These are phyloP conservation scores for Skeletonema tropicum DNA, from an alignment of 108 stramenopile species.

Conservation along the genomic window DNA sequence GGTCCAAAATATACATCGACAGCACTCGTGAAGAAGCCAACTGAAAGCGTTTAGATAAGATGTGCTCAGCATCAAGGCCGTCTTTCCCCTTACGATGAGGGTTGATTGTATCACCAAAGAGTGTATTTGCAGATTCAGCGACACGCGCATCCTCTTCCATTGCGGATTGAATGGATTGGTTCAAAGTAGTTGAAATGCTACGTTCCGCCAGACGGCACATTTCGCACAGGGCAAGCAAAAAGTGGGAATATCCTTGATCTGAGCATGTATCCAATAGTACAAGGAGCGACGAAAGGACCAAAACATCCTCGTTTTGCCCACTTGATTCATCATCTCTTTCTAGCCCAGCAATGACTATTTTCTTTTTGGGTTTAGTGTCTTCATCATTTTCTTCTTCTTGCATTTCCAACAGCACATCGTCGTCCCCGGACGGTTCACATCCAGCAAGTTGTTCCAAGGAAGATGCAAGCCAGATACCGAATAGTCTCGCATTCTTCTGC, in stretches of 20 bases:
- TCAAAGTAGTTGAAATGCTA: conserved; percentile 65
- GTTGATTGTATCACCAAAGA: conserved; percentile 46
- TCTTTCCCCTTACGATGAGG: conserved; percentile 46
- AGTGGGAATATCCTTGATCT: conserved; percentile 43
- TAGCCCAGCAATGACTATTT: conserved; percentile 12
- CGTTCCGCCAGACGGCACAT: conserved; percentile 82
- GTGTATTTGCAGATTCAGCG: conserved; percentile 43
- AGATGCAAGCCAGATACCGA: conserved; percentile 77
- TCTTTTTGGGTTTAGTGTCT: conserved; percentile 4
- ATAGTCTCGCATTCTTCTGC: conserved; percentile 60
- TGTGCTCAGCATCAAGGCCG: conserved; percentile 52
- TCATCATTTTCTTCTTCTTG: conserved; percentile 14
- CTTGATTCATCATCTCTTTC: conserved; percentile 12
- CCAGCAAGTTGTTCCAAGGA: conserved; percentile 75
- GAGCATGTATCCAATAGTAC: conserved; percentile 41
- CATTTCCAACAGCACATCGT: conserved; percentile 41
- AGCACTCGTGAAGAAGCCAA: conserved; percentile 73
- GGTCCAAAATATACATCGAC: conserved; percentile 64
- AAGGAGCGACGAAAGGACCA: conserved; percentile 28
- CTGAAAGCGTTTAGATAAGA: conserved; percentile 62
- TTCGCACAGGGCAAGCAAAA: conserved; percentile 72
- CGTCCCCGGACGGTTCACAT: conserved; percentile 57
- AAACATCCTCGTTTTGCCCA: conserved; percentile 21
- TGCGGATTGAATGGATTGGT: conserved; percentile 75
- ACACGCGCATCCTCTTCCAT: conserved; percentile 49